Conservation (phyloP, 768 basidiomycete genomes). For the Tylopilus subfusipes region DNA sequence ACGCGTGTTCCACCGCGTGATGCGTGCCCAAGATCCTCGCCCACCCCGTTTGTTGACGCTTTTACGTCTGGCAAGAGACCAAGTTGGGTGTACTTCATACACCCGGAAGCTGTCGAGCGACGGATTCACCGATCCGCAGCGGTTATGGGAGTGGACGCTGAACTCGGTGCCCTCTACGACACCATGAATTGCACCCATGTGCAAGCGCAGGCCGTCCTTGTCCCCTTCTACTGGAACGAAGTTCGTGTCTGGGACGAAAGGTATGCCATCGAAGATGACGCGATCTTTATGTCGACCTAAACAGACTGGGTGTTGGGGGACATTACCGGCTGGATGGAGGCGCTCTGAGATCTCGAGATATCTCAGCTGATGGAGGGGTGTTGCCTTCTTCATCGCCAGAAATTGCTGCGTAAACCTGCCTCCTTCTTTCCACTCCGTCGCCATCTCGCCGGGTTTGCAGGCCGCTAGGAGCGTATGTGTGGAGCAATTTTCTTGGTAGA, state of each 20-base stretch:
- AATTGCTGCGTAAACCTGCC: constrained; percentile 60
- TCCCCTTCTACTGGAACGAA: constrained; percentile 45
- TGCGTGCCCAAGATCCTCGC: constrained; percentile 51
- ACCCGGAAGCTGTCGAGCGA: constrained; percentile 48
- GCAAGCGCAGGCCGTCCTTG: constrained; percentile 44
- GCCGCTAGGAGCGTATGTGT: constrained; percentile 58
- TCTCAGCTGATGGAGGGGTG: constrained; percentile 52
- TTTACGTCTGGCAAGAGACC: constrained; percentile 49
- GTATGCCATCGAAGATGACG: constrained; percentile 51
- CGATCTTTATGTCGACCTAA: constrained; percentile 48
- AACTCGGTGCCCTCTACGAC: constrained; percentile 62
- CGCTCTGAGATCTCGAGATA: constrained; percentile 47
- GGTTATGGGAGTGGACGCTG: constrained; percentile 59
- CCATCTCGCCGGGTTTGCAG: constrained; percentile 50
- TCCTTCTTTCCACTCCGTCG: constrained; percentile 59
- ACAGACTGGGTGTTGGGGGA: constrained; percentile 46
- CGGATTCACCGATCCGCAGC: constrained; percentile 54
- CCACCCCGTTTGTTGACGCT: constrained; percentile 31
- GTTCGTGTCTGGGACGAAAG: constrained; percentile 49
- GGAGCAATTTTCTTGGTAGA: constrained; percentile 39
- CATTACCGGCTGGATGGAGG: constrained; percentile 36
- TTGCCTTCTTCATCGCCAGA: constrained; percentile 41
- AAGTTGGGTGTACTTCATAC: constrained; percentile 53
- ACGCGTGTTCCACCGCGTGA: constrained; percentile 53
- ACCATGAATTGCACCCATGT: constrained; percentile 60